Evolutionary conservation across 441 rosid genomes (phyloP).

Genomic region (Populus hybrid): DNA sequence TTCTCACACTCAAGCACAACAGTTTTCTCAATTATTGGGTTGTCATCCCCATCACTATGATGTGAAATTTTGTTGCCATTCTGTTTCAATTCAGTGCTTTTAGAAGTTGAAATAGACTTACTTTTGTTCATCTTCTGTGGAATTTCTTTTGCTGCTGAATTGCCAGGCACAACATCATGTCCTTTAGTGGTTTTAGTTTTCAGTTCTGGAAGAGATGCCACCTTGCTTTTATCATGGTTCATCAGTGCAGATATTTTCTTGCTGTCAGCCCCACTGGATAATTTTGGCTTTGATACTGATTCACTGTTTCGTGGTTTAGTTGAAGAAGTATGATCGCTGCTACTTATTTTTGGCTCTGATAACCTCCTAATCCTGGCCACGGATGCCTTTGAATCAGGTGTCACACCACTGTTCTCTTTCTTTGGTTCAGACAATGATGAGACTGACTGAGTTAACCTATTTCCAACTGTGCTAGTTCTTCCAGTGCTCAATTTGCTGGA

Average conservation of each 20-base stretch:
- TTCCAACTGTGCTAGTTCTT: constrained; percentile 48
- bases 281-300: constrained; percentile 42
- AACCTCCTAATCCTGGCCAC: constrained; percentile 76
- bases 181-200: constrained; percentile 56
- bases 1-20: constrained; percentile 72
- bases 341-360: constrained; percentile 75
- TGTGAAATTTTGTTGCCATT: constrained; percentile 33
- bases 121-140: constrained; percentile 32
- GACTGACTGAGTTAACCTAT: constrained; percentile 59
- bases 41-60: constrained; percentile 55
- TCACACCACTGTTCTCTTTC: constrained; percentile 41
- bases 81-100: constrained; percentile 33
- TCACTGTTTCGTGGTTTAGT: constrained; percentile 48
- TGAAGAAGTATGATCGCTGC: constrained; percentile 37
- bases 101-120: constrained; percentile 36
- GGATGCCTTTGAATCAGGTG: constrained; percentile 58
- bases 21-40: constrained; percentile 68
- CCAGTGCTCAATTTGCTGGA: constrained; percentile 49
- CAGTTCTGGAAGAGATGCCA: constrained; percentile 89
- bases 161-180: constrained; percentile 33
- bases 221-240: constrained; percentile 79
- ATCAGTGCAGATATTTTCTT: constrained; percentile 86
- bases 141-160: constrained; percentile 37
- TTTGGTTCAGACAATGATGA: constrained; percentile 66
- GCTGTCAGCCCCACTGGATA: constrained; percentile 49